Conservation (phyloP, 2,329 filamentous ascomycete genomes). For the Daldinia eschscholtzii region DNA sequence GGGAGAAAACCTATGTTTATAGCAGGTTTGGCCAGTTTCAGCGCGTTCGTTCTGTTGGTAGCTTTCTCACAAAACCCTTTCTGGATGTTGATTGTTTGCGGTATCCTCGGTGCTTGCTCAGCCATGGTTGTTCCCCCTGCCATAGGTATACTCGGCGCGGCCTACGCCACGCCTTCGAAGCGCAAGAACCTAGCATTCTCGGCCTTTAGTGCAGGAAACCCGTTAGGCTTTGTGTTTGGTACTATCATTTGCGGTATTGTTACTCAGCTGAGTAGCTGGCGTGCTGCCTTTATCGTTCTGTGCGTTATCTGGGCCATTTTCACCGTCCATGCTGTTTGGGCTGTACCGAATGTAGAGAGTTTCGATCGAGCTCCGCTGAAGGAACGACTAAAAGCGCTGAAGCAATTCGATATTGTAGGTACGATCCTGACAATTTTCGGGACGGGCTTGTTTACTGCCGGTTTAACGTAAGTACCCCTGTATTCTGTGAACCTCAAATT, state of each 20-base stretch:
- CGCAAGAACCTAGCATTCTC: slow-evolving; percentile 55
- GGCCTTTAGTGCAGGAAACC: slow-evolving; percentile 54
- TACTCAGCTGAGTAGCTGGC: slow-evolving; percentile 72
- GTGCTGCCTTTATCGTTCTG: slow-evolving; percentile 71
- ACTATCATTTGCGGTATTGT: slow-evolving; percentile 73
- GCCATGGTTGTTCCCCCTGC: slow-evolving; percentile 74
- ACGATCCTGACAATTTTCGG: slow-evolving; percentile 72
- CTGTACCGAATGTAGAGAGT: slow-evolving; percentile 68
- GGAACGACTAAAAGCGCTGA: slow-evolving; percentile 58
- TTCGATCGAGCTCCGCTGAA: slow-evolving; percentile 55
- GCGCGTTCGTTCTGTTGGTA: slow-evolving; percentile 67
- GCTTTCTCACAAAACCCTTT: slow-evolving; percentile 71
- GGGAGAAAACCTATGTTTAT: slow-evolving; percentile 73
- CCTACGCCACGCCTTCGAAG: slow-evolving; percentile 68
- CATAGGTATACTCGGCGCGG: slow-evolving; percentile 71
- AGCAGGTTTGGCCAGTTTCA: slow-evolving; percentile 69
- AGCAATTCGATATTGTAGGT: slow-evolving; percentile 71
- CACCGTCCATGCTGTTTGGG: slow-evolving; percentile 69
- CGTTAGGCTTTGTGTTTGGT: slow-evolving; percentile 56
- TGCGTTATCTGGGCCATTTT: slow-evolving; percentile 73
- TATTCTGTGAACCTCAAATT: neutral
- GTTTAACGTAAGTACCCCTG: slow-evolving; percentile 63
- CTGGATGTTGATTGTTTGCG: slow-evolving; percentile 72
- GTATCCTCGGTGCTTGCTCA: slow-evolving; percentile 72
- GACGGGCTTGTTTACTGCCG: slow-evolving; percentile 73